A percentile compares a stretch with the other conserved stretches of the same genome.
phyloP scores from a whole-genome alignment of 306 rosid genomes.

The Macrotyloma uniflorum region DNA sequence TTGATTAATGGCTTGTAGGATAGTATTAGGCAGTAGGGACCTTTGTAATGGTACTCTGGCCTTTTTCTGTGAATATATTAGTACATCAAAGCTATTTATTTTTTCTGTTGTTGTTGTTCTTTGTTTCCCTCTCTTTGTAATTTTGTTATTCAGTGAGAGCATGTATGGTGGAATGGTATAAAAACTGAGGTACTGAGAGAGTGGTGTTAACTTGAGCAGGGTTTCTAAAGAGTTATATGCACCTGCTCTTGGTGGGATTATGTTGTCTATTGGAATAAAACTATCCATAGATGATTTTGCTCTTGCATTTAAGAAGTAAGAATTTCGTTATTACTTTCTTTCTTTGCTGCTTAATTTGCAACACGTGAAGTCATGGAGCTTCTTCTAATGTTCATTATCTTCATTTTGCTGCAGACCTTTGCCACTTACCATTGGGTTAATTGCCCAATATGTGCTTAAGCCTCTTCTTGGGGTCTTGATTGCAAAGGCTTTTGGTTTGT shows the following conservation, averaged over 20 bases:
- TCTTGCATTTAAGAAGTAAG: conserved; percentile 83
- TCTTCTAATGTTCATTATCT: conserved; percentile 42
- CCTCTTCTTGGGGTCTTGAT: conserved; percentile 81
- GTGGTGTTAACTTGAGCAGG: conserved; percentile 59
- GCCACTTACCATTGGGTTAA: conserved; percentile 81
- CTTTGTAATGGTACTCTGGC: not conserved
- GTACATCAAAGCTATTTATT: not conserved
- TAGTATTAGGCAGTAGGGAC: not conserved
- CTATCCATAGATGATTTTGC: conserved; percentile 90
- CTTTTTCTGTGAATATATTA: conserved; percentile 10
- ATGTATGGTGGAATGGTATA: not conserved
- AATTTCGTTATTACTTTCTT: conserved; percentile 20
- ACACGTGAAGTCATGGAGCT: conserved; percentile 32
- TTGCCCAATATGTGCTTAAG: conserved; percentile 81
- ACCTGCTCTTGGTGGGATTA: conserved; percentile 99
- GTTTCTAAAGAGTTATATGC: conserved; percentile 94
- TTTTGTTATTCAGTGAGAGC: conserved; percentile 1
- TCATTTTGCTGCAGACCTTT: conserved; percentile 73
- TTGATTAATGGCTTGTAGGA: conserved; percentile 44
- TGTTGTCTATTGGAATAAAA: conserved; percentile 91
- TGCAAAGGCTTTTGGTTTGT: conserved; percentile 73
- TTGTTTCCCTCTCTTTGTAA: not conserved
- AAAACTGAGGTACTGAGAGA: conserved; percentile 36
- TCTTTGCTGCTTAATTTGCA: conserved; percentile 21
- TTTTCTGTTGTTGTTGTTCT: not conserved